Base-by-base conservation (phyloP, 345 rosid genomes). In the Linum trigynum region DNA sequence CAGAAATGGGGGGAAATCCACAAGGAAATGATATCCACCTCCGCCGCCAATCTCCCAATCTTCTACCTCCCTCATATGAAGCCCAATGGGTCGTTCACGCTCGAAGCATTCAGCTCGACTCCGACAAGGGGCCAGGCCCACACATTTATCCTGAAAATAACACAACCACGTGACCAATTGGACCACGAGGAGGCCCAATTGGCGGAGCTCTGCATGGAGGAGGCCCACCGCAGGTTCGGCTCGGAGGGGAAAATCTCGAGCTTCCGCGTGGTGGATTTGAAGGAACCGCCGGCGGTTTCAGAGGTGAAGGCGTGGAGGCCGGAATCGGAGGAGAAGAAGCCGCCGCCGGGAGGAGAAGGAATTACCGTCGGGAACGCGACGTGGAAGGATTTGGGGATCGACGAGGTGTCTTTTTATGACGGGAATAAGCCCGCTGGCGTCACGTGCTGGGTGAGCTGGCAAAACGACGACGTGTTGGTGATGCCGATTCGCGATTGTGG, bases 1-100 rank as follows among this genome's bases (percentile, higher is more conserved):
- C 65, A 66, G 64, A 81, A 57, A 72, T 87, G 96, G 96, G 76
- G 80, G 60, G 7, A 82, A 45, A 76, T 79, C 60, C 98, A 89
- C 51, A 75, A 61, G 56, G 65, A 75, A 4, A 38, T 80, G 45
- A 35, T 77, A 53, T 63, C 71, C 61, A 61, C 68, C 53, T 65
- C 62, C 51, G 61, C 38, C 3, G 17, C 53, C 39, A 68, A 65
- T 39, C 43, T 73, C 14, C 91, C 94, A 39, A 39, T 80, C 9
- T 92, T 89, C 43, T 72, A 80, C 75, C 84, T 83, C 39, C 89
- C 89, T 3, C 58, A 63, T 17, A 73, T 74, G 65, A 86, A 75
- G 36, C 65, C 61, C 17, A 2, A 60, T 39, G 37, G 7, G 16
- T 35, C 55, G 1, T 17, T 66, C 17, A 57, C 65, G 6, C 16